A percentile compares a stretch with the other conserved stretches of the same genome.
These are phyloP conservation scores for Leishmania gerbilli DNA, from an alignment of 208 protist species.

Conservation along the genomic window DNA sequence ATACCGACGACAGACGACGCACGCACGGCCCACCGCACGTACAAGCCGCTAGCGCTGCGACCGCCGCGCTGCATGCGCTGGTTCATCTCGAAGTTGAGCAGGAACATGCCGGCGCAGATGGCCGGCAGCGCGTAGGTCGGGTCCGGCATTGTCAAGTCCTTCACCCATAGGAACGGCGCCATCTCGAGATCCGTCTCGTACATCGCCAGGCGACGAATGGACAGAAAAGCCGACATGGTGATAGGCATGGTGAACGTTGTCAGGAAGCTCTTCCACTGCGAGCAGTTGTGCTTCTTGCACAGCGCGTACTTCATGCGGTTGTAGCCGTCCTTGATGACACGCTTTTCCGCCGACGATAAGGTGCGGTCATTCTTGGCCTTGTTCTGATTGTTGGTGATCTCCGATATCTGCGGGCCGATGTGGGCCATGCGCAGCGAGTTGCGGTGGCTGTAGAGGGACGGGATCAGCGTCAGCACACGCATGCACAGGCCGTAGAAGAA, in stretches of 20 bases:
- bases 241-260: slow-evolving; percentile 74
- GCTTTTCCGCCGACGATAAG: slow-evolving; percentile 79
- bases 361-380: slow-evolving; percentile 82
- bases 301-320: slow-evolving; percentile 88
- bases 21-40: slow-evolving; percentile 81
- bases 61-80: slow-evolving; percentile 85
- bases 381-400: slow-evolving; percentile 81
- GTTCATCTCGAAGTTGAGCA: slow-evolving; percentile 90
- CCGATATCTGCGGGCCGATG: slow-evolving; percentile 74
- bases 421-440: slow-evolving; percentile 81
- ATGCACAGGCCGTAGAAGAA: slow-evolving; percentile 80
- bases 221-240: slow-evolving; percentile 85
- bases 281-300: slow-evolving; percentile 80
- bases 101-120: slow-evolving; percentile 85
- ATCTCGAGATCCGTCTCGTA: slow-evolving; percentile 87
- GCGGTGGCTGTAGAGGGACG: slow-evolving; percentile 81
- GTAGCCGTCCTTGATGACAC: slow-evolving; percentile 85
- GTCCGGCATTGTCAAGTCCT: slow-evolving; percentile 88
- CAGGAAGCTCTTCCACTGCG: slow-evolving; percentile 84
- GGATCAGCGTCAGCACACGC: slow-evolving; percentile 77
- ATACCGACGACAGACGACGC: slow-evolving; percentile 62
- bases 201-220: slow-evolving; percentile 77
- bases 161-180: slow-evolving; percentile 84
- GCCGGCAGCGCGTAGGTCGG: slow-evolving; percentile 75
- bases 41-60: slow-evolving; percentile 72